These are phyloP conservation scores for Neospermospora avenae DNA, from an alignment of 2,329 filamentous ascomycete genomes.

Conservation along the genomic window DNA sequence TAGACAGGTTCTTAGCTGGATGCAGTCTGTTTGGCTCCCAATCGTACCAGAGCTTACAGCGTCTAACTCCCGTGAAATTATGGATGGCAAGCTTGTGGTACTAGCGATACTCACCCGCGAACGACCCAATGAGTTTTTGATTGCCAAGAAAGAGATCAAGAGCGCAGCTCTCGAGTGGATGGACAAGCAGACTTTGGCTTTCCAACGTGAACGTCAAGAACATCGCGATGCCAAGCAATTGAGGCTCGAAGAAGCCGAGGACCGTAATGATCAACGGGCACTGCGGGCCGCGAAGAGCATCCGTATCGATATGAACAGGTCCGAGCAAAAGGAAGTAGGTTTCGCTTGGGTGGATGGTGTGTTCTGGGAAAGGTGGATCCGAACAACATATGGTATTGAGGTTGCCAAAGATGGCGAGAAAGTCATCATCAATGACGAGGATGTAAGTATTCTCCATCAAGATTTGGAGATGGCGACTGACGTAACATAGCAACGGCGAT, in stretches of 20 bases:
- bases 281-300: constrained; percentile 85
- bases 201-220: constrained; percentile 90
- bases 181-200: constrained; percentile 88
- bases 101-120: constrained; percentile 82
- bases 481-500: constrained; percentile 70
- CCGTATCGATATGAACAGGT: constrained; percentile 83
- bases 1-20: constrained; percentile 79
- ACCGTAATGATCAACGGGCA: constrained; percentile 85
- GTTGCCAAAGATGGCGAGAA: constrained; percentile 79
- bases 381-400: constrained; percentile 91
- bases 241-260: constrained; percentile 92
- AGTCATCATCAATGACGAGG: constrained; percentile 95
- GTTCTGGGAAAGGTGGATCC: constrained; percentile 97
- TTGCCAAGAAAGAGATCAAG: constrained; percentile 86
- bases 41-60: constrained; percentile 93
- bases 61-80: constrained; percentile 88
- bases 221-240: constrained; percentile 92
- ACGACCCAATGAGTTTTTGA: constrained; percentile 72
- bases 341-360: constrained; percentile 97
- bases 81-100: constrained; percentile 93
- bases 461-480: constrained; percentile 35
- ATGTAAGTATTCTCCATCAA: constrained; percentile 58
- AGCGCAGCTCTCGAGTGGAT: constrained; percentile 96
- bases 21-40: constrained; percentile 93
- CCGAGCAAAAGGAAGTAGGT: constrained; percentile 81